Conservation (phyloP, 805 yeast genomes). For the Metschnikowia sp. region DNA sequence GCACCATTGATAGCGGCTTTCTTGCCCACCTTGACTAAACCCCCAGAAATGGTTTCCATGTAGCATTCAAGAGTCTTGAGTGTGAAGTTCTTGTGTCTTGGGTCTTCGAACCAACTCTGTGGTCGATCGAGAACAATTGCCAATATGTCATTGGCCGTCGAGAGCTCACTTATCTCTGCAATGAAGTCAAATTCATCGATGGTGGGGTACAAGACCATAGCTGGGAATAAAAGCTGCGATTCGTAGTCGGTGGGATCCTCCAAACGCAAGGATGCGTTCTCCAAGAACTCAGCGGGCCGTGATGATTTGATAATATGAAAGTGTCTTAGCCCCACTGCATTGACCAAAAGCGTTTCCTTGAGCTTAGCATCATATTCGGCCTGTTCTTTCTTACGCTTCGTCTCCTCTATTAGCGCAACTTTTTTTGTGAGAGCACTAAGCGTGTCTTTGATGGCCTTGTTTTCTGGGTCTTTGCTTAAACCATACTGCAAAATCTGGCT, state of each 20-base stretch:
- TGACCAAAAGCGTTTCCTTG: conserved; percentile 42
- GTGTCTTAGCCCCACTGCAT: conserved; percentile 63
- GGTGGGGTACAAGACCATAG: conserved; percentile 77
- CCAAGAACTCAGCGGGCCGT: conserved; percentile 55
- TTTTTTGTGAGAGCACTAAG: conserved; percentile 41
- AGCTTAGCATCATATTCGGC: conserved; percentile 40
- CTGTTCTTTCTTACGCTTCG: conserved; percentile 34
- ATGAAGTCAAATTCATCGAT: conserved; percentile 81
- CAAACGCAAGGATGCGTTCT: conserved; percentile 48
- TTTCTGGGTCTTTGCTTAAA: conserved; percentile 53
- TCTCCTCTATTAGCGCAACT: conserved; percentile 20
- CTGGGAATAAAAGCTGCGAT: conserved; percentile 79
- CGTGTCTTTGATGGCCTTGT: conserved; percentile 51
- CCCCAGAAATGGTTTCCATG: conserved; percentile 82
- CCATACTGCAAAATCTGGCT: conserved; percentile 65
- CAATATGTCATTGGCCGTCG: conserved; percentile 62
- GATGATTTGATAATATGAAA: conserved; percentile 47
- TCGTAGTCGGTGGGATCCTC: conserved; percentile 67
- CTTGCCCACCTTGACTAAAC: conserved; percentile 80
- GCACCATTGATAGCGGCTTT: conserved; percentile 64
- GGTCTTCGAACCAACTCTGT: conserved; percentile 62
- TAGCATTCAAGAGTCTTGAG: conserved; percentile 62
- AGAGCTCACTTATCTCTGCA: conserved; percentile 68
- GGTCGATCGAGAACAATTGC: conserved; percentile 61
- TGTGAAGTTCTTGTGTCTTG: conserved; percentile 58